A percentile compares a stretch with the other conserved stretches of the same genome.
These are phyloP conservation scores for Elaeagnus macrophylla DNA, from an alignment of 306 rosid species.

Conservation along the genomic window DNA sequence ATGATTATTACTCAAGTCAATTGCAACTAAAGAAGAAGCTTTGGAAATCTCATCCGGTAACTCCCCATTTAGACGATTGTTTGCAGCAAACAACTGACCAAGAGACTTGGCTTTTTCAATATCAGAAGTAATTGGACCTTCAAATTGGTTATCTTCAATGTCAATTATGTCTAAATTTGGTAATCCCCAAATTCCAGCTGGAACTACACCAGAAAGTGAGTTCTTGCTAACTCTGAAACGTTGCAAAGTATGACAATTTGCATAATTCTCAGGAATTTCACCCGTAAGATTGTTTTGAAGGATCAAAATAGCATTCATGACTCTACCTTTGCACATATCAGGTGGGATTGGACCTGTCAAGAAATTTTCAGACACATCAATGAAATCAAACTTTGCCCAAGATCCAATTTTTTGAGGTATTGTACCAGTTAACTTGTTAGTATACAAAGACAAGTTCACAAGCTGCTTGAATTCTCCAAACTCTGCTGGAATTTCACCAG, in stretches of 20 bases:
- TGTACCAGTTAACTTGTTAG: conserved; percentile 51
- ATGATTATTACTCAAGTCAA: conserved; percentile 48
- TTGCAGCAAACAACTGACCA: conserved; percentile 23
- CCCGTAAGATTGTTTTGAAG: conserved; percentile 81
- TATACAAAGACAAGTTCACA: conserved; percentile 42
- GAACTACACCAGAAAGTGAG: conserved; percentile 63
- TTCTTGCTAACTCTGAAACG: conserved; percentile 65
- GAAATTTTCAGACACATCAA: conserved; percentile 70
- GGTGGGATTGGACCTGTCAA: conserved; percentile 74
- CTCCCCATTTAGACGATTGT: conserved; percentile 52
- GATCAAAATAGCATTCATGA: conserved; percentile 34
- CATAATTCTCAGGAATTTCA: conserved; percentile 57
- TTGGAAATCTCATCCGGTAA: conserved; percentile 51
- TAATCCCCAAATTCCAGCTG: conserved; percentile 68
- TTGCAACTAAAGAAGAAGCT: conserved; percentile 38
- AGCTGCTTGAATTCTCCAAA: conserved; percentile 65
- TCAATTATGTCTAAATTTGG: conserved; percentile 51
- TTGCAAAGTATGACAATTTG: conserved; percentile 29
- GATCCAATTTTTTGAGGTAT: conserved; percentile 70
- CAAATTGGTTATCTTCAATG: conserved; percentile 39
- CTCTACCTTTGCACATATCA: conserved; percentile 62
- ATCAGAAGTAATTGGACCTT: conserved; percentile 50
- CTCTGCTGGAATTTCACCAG: conserved; percentile 62
- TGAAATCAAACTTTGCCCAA: conserved; percentile 42
- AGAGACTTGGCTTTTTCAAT: conserved; percentile 50